phyloP scores from a whole-genome alignment of 345 rosid genomes.

The Trapa incisa region DNA sequence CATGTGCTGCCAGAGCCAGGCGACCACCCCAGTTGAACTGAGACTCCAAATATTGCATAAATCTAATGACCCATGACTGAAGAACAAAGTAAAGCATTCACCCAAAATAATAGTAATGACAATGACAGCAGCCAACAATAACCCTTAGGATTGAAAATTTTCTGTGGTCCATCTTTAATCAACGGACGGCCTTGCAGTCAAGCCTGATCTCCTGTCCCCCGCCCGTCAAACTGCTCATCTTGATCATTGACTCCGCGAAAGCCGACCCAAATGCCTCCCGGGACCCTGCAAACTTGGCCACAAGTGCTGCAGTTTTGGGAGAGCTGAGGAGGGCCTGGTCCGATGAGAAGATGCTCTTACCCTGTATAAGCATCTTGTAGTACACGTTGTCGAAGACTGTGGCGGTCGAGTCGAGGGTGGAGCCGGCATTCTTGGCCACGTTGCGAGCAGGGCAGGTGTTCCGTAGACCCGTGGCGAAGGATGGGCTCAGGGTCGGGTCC shows the following conservation, averaged over 20 bases:
- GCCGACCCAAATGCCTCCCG: slow-evolving; percentile 37
- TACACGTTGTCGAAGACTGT: slow-evolving; percentile 47
- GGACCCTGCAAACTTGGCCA: slow-evolving; percentile 40
- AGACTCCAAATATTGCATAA: not conserved
- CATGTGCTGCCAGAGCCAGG: no score
- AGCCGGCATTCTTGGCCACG: slow-evolving; percentile 53
- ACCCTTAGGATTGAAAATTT: not conserved
- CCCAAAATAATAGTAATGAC: not conserved
- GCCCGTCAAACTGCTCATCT: slow-evolving; percentile 64
- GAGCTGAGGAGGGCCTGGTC: slow-evolving; percentile 60
- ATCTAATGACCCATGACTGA: not conserved
- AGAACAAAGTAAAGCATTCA: not conserved
- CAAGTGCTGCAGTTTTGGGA: slow-evolving; percentile 35
- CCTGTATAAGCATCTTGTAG: slow-evolving; percentile 56
- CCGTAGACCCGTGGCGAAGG: slow-evolving; percentile 44
- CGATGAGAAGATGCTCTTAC: slow-evolving; percentile 63
- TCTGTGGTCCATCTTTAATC: not conserved
- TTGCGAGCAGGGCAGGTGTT: slow-evolving; percentile 44
- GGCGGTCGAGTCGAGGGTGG: slow-evolving; percentile 35
- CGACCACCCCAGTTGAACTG: no score
- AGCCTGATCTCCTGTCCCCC: slow-evolving; percentile 63
- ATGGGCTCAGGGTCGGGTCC: slow-evolving; percentile 56
- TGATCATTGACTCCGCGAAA: slow-evolving; percentile 67
- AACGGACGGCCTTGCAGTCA: slow-evolving; percentile 42
- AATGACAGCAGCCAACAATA: not conserved